Evolutionary conservation across 2,329 filamentous ascomycete species (phyloP).

Genomic region (Xylariomycetidae sp.): DNA sequence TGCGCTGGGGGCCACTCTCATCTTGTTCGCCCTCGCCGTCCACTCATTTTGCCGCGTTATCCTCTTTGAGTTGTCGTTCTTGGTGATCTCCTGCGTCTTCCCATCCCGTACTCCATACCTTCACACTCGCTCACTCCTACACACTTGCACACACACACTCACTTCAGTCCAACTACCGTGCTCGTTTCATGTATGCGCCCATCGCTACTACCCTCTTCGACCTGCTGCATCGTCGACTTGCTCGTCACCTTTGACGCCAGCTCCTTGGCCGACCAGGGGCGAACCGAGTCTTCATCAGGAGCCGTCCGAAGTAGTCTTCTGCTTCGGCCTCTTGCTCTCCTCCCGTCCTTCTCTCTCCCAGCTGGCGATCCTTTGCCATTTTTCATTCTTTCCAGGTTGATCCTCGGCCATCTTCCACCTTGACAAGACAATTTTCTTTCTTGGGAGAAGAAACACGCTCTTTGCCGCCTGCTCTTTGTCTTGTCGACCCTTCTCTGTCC

Average conservation of each 20-base stretch:
- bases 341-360: constrained; percentile 15
- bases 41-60: constrained; percentile 12
- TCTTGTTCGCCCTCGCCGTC: constrained; percentile 1
- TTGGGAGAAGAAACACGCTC: constrained; percentile 8
- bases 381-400: constrained; percentile 52
- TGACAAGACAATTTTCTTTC: constrained; percentile 19
- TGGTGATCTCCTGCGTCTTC: constrained; percentile 5
- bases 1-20: not conserved
- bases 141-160: too few relatives aligned
- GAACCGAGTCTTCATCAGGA: constrained; percentile 3
- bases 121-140: constrained; percentile 5
- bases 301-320: constrained; percentile 1
- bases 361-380: constrained; percentile 23
- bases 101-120: constrained; percentile 7
- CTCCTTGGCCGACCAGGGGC: not conserved
- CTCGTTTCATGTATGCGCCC: constrained; percentile 21
- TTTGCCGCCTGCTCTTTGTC: constrained; percentile 14
- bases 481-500: constrained; percentile 4
- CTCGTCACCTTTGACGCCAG: constrained; percentile 13
- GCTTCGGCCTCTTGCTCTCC: constrained; percentile 3
- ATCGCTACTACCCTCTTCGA: constrained; percentile 4
- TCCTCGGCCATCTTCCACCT: constrained; percentile 41
- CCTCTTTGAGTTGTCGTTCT: constrained; percentile 13
- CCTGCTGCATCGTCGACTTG: constrained; percentile 16
- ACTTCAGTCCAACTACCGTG: too few relatives aligned